Conservation (phyloP, 2,329 filamentous ascomycete species). For the Aspergillus sergii region DNA sequence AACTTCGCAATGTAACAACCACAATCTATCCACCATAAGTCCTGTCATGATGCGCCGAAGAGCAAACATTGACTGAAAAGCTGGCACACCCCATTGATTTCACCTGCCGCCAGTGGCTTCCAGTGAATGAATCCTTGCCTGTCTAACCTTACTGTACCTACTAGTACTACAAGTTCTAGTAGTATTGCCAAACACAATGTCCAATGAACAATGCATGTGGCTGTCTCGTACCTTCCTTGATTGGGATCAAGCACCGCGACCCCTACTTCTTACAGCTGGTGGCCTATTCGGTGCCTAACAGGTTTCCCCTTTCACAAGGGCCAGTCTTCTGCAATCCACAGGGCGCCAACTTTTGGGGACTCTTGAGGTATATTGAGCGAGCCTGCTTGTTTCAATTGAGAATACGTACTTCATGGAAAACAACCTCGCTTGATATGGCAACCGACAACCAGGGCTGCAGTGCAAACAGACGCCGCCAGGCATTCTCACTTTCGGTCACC, state of each 20-base stretch:
- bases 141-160: neutral
- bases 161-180: neutral
- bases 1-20: neutral
- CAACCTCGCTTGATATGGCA: slow-evolving; percentile 4
- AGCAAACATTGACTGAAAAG: neutral
- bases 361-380: neutral
- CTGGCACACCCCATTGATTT: neutral
- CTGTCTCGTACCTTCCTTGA: slow-evolving; percentile 2
- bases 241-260: neutral
- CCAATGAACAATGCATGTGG: neutral
- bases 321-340: neutral
- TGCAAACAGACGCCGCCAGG: slow-evolving; percentile 13
- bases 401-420: neutral
- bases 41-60: neutral
- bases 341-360: neutral
- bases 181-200: neutral
- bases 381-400: neutral
- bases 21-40: neutral
- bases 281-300: neutral
- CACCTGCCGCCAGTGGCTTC: neutral
- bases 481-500: slow-evolving; percentile 24
- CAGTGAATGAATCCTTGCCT: neutral
- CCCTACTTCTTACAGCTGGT: neutral
- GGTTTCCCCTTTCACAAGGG: neutral
- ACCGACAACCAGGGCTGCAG: slow-evolving; percentile 7